Evolutionary conservation across 2,329 filamentous ascomycete species (phyloP).

Genomic region (Xylaria sp.): DNA sequence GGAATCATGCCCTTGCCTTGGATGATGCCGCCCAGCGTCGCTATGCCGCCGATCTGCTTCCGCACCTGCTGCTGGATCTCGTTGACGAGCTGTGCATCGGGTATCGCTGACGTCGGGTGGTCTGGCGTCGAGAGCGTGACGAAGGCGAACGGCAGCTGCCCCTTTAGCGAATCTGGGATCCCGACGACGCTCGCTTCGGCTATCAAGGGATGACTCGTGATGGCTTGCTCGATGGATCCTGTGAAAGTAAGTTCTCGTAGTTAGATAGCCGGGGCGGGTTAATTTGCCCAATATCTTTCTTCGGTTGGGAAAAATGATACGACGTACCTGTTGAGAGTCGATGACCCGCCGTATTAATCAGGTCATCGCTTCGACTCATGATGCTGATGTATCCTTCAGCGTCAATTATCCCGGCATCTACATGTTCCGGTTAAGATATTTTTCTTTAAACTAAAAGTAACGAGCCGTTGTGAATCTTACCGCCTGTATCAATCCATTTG

Average conservation of each 20-base stretch:
- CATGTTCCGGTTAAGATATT: not conserved
- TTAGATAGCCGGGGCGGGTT: slow-evolving; percentile 25
- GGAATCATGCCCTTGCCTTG: slow-evolving; percentile 89
- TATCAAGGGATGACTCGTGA: slow-evolving; percentile 81
- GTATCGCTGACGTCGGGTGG: slow-evolving; percentile 63
- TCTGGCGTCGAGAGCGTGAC: slow-evolving; percentile 65
- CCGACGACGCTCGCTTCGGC: slow-evolving; percentile 88
- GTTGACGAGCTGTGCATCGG: slow-evolving; percentile 56
- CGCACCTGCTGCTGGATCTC: slow-evolving; percentile 81
- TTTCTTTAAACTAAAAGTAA: not conserved
- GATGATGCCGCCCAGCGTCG: slow-evolving; percentile 85
- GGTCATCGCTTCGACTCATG: slow-evolving; percentile 79
- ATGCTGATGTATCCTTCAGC: slow-evolving; percentile 73
- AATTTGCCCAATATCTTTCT: not conserved
- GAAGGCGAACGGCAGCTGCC: slow-evolving; percentile 92
- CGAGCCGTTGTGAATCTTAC: slow-evolving; percentile 36
- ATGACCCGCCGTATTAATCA: slow-evolving; percentile 96
- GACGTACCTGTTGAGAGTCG: slow-evolving; percentile 82
- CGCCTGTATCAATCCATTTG: slow-evolving; percentile 87
- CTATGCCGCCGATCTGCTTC: slow-evolving; percentile 86
- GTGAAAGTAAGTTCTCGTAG: slow-evolving; percentile 20
- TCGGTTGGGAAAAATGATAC: not conserved
- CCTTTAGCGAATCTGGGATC: slow-evolving; percentile 87
- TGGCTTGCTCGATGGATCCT: slow-evolving; percentile 91
- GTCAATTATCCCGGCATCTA: slow-evolving; percentile 87